A percentile compares a stretch with the other conserved stretches of the same genome.
Conservation (phyloP, 2,329 filamentous ascomycete species). For the Stachybotrys echinatus region DNA sequence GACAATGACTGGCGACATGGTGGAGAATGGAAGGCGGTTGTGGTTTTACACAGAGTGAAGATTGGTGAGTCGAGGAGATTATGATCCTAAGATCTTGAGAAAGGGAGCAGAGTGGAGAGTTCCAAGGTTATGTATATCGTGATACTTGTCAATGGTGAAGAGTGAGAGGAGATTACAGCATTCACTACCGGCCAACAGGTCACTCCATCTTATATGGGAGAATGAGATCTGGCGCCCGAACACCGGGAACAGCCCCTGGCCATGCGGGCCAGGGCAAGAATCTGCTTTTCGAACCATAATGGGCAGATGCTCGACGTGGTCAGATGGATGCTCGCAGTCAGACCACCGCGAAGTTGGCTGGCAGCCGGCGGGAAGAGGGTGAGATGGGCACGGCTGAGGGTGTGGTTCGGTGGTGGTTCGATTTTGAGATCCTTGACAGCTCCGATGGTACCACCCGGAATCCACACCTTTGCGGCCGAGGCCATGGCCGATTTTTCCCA, state of each 20-base stretch:
- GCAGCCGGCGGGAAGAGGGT: background rate
- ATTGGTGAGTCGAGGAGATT: conserved; percentile 10
- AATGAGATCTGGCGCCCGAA: too few species aligned
- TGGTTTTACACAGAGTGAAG: conserved; percentile 1
- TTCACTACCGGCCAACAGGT: background rate
- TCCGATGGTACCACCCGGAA: background rate
- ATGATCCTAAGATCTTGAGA: conserved; percentile 4
- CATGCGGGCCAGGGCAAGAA: background rate
- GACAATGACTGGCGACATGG: conserved; percentile 21
- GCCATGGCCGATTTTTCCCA: background rate
- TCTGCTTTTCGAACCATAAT: background rate
- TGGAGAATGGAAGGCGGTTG: conserved; percentile 9
- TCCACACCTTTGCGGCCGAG: background rate
- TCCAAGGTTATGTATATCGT: too few species aligned
- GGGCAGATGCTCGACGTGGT: background rate
- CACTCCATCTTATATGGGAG: background rate
- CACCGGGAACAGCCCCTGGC: too few species aligned
- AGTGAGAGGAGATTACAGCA: background rate
- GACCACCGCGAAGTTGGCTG: background rate
- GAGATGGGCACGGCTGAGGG: background rate
- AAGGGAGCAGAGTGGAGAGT: background rate
- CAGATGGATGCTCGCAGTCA: background rate
- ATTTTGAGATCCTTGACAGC: background rate
- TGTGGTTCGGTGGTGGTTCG: background rate
- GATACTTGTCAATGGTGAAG: background rate